These are phyloP conservation scores for Magnusiomyces paraingens DNA, from an alignment of 1,139 yeast genomes.

Conservation along the genomic window DNA sequence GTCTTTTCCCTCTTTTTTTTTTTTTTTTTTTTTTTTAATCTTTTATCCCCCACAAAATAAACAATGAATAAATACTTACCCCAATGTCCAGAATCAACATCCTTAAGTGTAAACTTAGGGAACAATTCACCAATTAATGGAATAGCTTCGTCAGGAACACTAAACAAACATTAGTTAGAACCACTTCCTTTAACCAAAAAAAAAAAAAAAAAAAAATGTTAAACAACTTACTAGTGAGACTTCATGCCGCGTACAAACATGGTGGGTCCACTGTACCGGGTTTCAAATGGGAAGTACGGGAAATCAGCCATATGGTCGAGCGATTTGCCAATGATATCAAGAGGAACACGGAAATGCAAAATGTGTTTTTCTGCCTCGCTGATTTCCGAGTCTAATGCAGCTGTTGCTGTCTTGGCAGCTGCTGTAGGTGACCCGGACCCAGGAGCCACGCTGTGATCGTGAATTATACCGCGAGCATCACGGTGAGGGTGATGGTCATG, in stretches of 20 bases:
- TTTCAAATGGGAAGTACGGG: conserved; percentile 56
- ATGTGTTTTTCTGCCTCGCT: neutral
- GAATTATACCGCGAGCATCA: neutral
- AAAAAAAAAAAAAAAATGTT: neutral
- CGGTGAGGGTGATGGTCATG: conserved; percentile 5
- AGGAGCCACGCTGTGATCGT: neutral
- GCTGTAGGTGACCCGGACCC: too few relatives aligned
- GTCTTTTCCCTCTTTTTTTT: neutral
- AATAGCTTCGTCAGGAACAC: conserved; percentile 76
- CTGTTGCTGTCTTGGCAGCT: neutral
- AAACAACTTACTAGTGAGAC: conserved; percentile 45
- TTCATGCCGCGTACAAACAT: conserved; percentile 74
- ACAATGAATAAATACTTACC: conserved; percentile 23
- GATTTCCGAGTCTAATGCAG: neutral
- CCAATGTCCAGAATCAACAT: conserved; percentile 89
- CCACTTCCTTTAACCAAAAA: neutral
- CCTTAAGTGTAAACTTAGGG: conserved; percentile 69
- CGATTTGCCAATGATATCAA: conserved; percentile 58
- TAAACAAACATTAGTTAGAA: conserved; percentile 9
- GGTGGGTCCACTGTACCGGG: conserved; percentile 64
- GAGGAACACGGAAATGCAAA: conserved; percentile 52
- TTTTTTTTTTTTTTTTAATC: too few relatives aligned
- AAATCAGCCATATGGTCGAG: conserved; percentile 66
- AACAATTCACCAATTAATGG: conserved; percentile 71
- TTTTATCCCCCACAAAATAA: neutral